Evolutionary conservation across 148 eudicot genomes (phyloP), one percentile per base, ranked within the genome.

Genomic region (Spergularia marina): DNA sequence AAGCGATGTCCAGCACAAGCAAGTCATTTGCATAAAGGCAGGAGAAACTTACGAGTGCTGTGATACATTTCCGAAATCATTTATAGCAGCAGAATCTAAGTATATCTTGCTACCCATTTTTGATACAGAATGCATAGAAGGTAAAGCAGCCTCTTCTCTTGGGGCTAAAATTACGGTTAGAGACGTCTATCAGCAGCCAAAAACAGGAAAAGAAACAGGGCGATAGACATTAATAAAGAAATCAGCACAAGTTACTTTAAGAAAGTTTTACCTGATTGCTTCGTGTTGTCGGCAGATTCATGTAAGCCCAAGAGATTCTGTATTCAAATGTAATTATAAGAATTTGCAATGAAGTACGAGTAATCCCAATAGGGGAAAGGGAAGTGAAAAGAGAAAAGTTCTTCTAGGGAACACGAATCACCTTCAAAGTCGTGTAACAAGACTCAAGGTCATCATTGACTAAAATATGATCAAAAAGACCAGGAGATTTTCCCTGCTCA

Each of bases 401-500:
- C n/a, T 52, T 16, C 23, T 30, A 2, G 17, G 57, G 21, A 61
- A 53, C 12, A 52, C 4, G 23, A 78, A 78, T 78, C 72, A 94
- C 98, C 97, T 94, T 94, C 53, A 94, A 90, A 66, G 69, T 84
- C 77, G 79, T 70, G 65, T 91, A 94, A 75, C 98, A 94, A 51
- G 82, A 56, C 65, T 89, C 89, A 17, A 94, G 89, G 79, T 94
- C 86, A 83, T 89, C 92, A 47, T 94, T 91, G 53, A 94, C 85
- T 82, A 94, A 79, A 23, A 86, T 77, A 81, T 91, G 96, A 85
- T 94, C 97, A 77, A 91, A 94, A 20, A 91, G 88, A n/a, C 90
- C 98, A 0, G 91, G 56, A 17, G 90, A 77, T 74, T 58, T 87
- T 70, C 98, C 89, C 80, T 88, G 92, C 68, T 91, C 92, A 25